These are phyloP conservation scores for Nicotiana otophora DNA, from an alignment of 257 asterid species.

Conservation along the genomic window DNA sequence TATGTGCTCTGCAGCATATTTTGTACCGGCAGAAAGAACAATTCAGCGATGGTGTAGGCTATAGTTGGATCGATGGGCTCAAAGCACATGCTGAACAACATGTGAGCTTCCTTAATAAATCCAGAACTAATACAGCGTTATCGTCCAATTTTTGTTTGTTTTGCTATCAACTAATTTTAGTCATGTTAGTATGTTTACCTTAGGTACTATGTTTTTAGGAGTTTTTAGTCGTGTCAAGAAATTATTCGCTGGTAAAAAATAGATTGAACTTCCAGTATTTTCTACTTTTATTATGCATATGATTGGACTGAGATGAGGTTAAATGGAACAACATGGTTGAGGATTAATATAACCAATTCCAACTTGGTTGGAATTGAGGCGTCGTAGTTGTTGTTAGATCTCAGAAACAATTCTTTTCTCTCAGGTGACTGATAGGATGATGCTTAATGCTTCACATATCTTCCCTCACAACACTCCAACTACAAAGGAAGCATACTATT, in stretches of 20 bases:
- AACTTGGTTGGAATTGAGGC: too few relatives aligned
- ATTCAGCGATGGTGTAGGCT: slow-evolving; percentile 98
- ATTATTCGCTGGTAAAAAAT: too few relatives aligned
- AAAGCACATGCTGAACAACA: slow-evolving; percentile 80
- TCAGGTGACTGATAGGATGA: slow-evolving; percentile 84
- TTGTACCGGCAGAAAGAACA: slow-evolving; percentile 92
- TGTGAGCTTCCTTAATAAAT: slow-evolving; percentile 30
- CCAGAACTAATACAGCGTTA: not conserved
- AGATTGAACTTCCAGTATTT: too few relatives aligned
- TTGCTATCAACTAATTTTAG: not conserved
- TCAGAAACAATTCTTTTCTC: not conserved
- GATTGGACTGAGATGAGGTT: too few relatives aligned
- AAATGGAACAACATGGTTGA: too few relatives aligned
- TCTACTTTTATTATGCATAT: too few relatives aligned
- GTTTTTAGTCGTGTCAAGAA: too few relatives aligned
- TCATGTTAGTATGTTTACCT: too few relatives aligned
- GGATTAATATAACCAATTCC: too few relatives aligned
- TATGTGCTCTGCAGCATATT: slow-evolving; percentile 62
- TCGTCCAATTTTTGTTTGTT: not conserved
- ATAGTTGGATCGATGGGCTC: slow-evolving; percentile 98
- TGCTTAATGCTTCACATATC: slow-evolving; percentile 72
- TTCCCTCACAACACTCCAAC: slow-evolving; percentile 88
- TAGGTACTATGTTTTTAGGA: too few relatives aligned
- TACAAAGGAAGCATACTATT: slow-evolving; percentile 87
- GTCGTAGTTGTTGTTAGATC: not conserved